Base-by-base conservation (phyloP, 1,139 yeast genomes). In the Nakaseomyces sp. region DNA sequence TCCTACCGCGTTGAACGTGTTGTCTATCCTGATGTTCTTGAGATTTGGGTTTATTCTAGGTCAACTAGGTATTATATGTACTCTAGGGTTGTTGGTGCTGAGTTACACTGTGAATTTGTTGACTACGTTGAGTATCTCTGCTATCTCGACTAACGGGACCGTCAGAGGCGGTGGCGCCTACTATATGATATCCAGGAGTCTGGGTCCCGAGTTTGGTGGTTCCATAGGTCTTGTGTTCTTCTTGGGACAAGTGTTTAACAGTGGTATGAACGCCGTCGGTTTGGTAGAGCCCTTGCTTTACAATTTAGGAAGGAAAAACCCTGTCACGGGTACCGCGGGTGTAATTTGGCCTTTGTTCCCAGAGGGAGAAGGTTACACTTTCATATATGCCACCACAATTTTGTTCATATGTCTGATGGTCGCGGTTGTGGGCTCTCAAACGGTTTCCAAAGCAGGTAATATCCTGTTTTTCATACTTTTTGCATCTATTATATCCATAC, bases 161-260 rank as follows among this genome's bases (percentile, higher is more conserved):
- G 91, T 83, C 10, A 73, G 81, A 56, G 91, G 91, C 20, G 93
- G 93, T 13, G 93, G 93, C 25, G 89, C 91, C 0, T 83, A 83
- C 58, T 82, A 81, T 53, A 83, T 83, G 89, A 80, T 83, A 38
- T 79, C 87, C 13, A 66, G 93, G 55, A 79, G 87, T 33, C 65
- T 83, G 49, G 93, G 93, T 0, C 89, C 88, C 2, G 93, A 83
- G 56, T 83, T 83, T 61, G 93, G 93, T 28, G 91, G 91, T 3
- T 81, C 91, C 2, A 82, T 83, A 48, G 93, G 93, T 0, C 68
- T 83, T 29, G 82, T 83, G 22, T 82, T 83, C 58, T 83, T 78
- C 55, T 69, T 82, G 45, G 93, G 93, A 0, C 93, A 83, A 62
- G 80, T 81, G 26, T 67, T 83, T 45, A 83, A 83, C 58, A 72